phyloP scores from a whole-genome alignment of 257 asterid genomes.

The Dorcoceras hygrometricum region DNA sequence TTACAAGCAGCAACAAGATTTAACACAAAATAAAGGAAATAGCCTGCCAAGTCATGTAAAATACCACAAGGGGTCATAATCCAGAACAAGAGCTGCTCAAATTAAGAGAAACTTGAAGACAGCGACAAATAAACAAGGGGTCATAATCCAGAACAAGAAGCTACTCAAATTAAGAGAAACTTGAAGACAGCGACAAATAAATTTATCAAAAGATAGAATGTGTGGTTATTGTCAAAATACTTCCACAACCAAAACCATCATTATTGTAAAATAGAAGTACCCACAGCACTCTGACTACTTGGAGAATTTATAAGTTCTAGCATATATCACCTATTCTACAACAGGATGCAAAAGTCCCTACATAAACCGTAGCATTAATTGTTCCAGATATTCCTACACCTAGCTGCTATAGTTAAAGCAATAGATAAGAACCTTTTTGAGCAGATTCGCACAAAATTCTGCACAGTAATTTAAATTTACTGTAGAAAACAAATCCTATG shows the following conservation, averaged over 20 bases:
- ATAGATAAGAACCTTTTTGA: background rate
- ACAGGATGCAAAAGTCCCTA: background rate
- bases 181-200: slow-evolving; percentile 13
- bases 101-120: slow-evolving; percentile 21
- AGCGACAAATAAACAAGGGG: slow-evolving; percentile 13
- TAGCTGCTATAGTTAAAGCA: background rate
- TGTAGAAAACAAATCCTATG: too few species aligned
- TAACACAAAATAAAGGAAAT: slow-evolving; percentile 67
- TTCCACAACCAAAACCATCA: slow-evolving; percentile 4
- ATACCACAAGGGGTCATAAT: slow-evolving; percentile 22
- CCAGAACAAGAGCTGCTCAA: slow-evolving; percentile 17
- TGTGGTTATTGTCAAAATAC: slow-evolving; percentile 11
- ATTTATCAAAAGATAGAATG: background rate
- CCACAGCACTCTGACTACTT: background rate
- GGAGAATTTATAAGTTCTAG: background rate
- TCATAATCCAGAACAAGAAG: slow-evolving; percentile 20
- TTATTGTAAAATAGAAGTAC: slow-evolving; percentile 2
- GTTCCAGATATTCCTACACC: background rate
- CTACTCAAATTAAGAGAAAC: slow-evolving; percentile 18
- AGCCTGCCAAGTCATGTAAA: slow-evolving; percentile 59
- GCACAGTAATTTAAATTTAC: too few species aligned
- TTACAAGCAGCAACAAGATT: slow-evolving; percentile 84
- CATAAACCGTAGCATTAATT: background rate
- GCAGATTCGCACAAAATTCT: background rate
- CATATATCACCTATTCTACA: background rate